Evolutionary conservation across 306 rosid species (phyloP), one percentile per base, ranked within the genome.

Genomic region (Leucaena leucocephala): DNA sequence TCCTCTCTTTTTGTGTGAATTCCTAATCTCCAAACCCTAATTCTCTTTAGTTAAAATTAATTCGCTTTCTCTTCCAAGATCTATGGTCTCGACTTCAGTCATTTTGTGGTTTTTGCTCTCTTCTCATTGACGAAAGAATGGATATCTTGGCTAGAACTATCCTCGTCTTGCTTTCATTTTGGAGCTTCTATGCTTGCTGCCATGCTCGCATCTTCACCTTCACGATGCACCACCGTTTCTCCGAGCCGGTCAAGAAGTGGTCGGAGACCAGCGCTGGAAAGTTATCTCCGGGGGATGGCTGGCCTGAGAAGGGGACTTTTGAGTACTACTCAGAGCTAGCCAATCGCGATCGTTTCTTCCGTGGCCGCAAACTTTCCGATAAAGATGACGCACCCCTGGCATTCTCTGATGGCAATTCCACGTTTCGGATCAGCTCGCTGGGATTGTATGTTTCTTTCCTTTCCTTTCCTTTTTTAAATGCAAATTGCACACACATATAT

Each of bases 171-270:
- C 68, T 88, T 65, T 86, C 68, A 2, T 16, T 81, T 38, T 87
- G 46, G 21, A 12, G 42, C 36, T 52, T 36, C n/a, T 78, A 4
- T 17, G 36, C 15, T 36, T 58, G 59, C 80, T 77, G 80, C 75
- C 78, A 84, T 57, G 92, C 77, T 16, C 92, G 81, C 79, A 76
- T 92, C 82, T 94, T 91, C 90, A 88, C 91, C 71, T 92, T 94
- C 95, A 81, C 92, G 46, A 94, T 94, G 97, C 97, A 94, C 87
- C 97, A 94, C 79, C 95, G 97, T 40, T 91, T 88, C 84, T 94
- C 97, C 72, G 95, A 92, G 5, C 95, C 96, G 0, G 89, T 94
- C 82, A 81, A 84, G 84, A 87, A 82, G 43, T 94, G 92, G 97
- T 88, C 98, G 3, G 79, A 80, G 22, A 13, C 82, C 39, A 10